phyloP scores from a whole-genome alignment of 495 filamentous ascomycete species.

The Aspergillus coremiiformis region DNA sequence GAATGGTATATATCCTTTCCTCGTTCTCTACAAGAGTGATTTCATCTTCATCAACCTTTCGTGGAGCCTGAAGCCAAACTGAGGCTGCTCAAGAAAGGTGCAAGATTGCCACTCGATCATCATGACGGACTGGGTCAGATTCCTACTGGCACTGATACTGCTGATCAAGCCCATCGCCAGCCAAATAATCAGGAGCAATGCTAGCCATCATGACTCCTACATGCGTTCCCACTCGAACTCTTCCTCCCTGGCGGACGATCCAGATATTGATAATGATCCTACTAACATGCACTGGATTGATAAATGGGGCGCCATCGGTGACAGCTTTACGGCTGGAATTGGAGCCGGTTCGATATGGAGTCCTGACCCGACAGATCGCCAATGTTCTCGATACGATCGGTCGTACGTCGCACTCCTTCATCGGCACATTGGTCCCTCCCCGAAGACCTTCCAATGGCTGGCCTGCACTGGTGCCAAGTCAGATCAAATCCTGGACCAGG shows the following conservation, averaged over 20 bases:
- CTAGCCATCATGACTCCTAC: conserved; percentile 5
- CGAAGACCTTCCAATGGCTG: conserved; percentile 2
- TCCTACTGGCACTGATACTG: neutral
- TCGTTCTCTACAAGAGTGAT: too few relatives aligned
- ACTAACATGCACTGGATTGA: conserved; percentile 20
- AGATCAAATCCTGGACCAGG: conserved; percentile 15
- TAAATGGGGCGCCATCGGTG: conserved; percentile 26
- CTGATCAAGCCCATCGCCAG: neutral
- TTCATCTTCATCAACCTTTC: too few relatives aligned
- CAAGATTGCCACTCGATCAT: neutral
- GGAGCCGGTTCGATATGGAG: conserved; percentile 13
- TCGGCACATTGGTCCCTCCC: neutral
- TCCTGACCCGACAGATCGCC: neutral
- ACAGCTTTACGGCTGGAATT: conserved; percentile 30
- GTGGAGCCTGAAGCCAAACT: too few relatives aligned
- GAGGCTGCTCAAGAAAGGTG: too few relatives aligned
- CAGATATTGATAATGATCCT: neutral
- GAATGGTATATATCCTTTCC: too few relatives aligned
- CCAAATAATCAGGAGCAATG: neutral
- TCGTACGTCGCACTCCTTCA: conserved; percentile 17
- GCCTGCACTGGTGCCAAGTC: conserved; percentile 23
- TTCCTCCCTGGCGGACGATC: too few relatives aligned
- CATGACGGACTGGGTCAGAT: neutral
- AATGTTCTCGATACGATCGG: conserved; percentile 22
- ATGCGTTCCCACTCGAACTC: too few relatives aligned